phyloP scores from a whole-genome alignment of 352 stramenopile genomes.

The Globisporangium ultimum region DNA sequence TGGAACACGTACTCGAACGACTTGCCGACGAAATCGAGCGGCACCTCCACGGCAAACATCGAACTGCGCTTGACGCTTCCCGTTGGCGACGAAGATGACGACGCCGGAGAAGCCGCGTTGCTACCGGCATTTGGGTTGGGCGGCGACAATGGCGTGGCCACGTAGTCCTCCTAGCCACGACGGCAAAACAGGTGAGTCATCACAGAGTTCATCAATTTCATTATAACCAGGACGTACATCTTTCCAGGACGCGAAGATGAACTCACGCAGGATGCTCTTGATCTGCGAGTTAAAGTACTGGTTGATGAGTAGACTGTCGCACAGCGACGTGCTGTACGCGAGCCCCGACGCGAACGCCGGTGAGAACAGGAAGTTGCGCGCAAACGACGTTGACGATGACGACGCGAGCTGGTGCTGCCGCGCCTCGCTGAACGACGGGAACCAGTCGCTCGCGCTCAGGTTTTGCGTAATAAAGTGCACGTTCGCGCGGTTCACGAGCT shows the following conservation, averaged over 20 bases:
- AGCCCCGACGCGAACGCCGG: conserved; percentile 79
- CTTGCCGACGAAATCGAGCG: conserved; percentile 75
- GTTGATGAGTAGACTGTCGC: conserved; percentile 85
- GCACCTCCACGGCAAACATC: conserved; percentile 78
- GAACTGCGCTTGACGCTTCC: conserved; percentile 58
- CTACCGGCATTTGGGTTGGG: conserved; percentile 2
- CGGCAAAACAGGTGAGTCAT: conserved; percentile 3
- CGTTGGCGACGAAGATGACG: conserved; percentile 29
- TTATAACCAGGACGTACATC: conserved; percentile 28
- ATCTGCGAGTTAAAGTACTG: conserved; percentile 87
- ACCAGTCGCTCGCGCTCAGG: conserved; percentile 65
- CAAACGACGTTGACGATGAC: conserved; percentile 54
- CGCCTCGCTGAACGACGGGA: conserved; percentile 24
- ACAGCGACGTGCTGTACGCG: conserved; percentile 83
- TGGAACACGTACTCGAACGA: conserved; percentile 84
- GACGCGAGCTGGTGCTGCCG: conserved; percentile 34
- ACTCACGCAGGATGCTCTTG: conserved; percentile 84
- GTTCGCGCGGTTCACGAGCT: conserved; percentile 77
- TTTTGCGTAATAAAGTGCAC: conserved; percentile 85
- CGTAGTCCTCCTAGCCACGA: conserved; percentile 27
- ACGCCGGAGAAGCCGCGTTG: conserved; percentile 25
- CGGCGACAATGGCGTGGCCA: conserved; percentile 21
- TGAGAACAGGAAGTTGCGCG: conserved; percentile 76
- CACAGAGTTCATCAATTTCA: conserved; percentile 2
- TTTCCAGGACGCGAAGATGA: conserved; percentile 80